Conservation (phyloP, 2,329 filamentous ascomycete genomes). For the Clonostachys rosea region DNA sequence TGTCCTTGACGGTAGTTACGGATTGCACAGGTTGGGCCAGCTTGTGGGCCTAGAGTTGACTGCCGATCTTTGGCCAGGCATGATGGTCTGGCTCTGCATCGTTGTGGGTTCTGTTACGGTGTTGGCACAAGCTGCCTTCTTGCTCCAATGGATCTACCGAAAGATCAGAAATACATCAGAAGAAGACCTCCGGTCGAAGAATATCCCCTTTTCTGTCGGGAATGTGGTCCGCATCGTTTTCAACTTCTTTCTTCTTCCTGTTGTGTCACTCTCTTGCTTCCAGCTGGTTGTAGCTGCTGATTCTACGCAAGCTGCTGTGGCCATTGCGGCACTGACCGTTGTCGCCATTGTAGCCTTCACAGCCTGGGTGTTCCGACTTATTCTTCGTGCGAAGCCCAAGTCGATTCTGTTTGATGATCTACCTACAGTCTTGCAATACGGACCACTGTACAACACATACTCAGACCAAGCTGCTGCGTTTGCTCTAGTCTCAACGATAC, state of each 20-base stretch:
- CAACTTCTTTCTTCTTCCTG: slow-evolving; percentile 86
- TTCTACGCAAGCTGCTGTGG: slow-evolving; percentile 69
- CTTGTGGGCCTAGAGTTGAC: slow-evolving; percentile 73
- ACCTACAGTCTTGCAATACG: slow-evolving; percentile 82
- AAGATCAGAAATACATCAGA: slow-evolving; percentile 67
- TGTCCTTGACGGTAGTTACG: slow-evolving; percentile 70
- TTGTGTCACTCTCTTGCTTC: slow-evolving; percentile 83
- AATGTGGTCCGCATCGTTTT: slow-evolving; percentile 82
- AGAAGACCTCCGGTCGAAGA: slow-evolving; percentile 87
- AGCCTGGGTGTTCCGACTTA: slow-evolving; percentile 74
- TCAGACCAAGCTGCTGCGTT: slow-evolving; percentile 90
- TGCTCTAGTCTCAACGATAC: slow-evolving; percentile 77
- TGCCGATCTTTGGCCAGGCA: slow-evolving; percentile 86
- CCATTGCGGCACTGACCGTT: slow-evolving; percentile 70
- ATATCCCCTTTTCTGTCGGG: slow-evolving; percentile 79
- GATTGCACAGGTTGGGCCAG: slow-evolving; percentile 74
- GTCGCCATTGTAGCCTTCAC: slow-evolving; percentile 69
- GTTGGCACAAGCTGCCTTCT: slow-evolving; percentile 73
- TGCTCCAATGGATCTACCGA: slow-evolving; percentile 71
- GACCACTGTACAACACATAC: slow-evolving; percentile 95
- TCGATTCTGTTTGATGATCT: slow-evolving; percentile 91
- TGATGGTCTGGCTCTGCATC: slow-evolving; percentile 85
- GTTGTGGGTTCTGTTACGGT: slow-evolving; percentile 66
- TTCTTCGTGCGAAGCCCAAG: slow-evolving; percentile 75
- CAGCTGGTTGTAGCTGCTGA: slow-evolving; percentile 73